These are phyloP conservation scores for Mycena alexandri DNA, from an alignment of 768 basidiomycete genomes.

Conservation along the genomic window DNA sequence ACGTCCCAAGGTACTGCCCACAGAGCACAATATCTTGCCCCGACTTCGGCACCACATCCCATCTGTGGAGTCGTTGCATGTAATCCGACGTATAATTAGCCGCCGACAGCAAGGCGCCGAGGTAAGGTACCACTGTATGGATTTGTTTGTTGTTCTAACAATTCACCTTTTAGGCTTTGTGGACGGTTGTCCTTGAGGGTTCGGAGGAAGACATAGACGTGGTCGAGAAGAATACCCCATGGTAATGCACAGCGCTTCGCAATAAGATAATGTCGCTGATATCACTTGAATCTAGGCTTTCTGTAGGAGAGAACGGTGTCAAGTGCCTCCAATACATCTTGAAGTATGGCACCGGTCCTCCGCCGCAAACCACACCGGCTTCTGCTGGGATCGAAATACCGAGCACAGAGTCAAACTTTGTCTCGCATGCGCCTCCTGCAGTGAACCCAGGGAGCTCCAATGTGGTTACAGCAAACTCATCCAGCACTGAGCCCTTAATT, in stretches of 20 bases:
- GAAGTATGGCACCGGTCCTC: not conserved
- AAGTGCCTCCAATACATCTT: constrained; percentile 5
- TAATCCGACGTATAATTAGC: not conserved
- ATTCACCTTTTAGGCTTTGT: not conserved
- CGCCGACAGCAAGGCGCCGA: not conserved
- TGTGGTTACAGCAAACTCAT: not conserved
- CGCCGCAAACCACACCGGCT: not conserved
- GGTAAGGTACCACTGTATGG: not conserved
- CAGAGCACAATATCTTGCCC: not conserved
- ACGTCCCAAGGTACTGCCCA: not conserved
- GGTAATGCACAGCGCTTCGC: not conserved
- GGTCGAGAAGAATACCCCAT: not conserved
- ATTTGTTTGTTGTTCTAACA: not conserved
- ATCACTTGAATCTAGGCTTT: not conserved
- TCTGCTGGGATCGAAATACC: too few species aligned
- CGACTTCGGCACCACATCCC: not conserved
- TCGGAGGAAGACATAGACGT: not conserved
- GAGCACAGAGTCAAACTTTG: too few species aligned
- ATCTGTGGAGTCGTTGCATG: not conserved
- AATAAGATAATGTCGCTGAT: not conserved
- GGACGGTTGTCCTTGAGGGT: constrained; percentile 12
- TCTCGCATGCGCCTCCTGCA: too few species aligned
- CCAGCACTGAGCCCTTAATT: not conserved
- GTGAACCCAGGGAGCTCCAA: not conserved
- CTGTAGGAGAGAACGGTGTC: not conserved